Conservation (phyloP, 768 basidiomycete species). For the Amanita muscaria region DNA sequence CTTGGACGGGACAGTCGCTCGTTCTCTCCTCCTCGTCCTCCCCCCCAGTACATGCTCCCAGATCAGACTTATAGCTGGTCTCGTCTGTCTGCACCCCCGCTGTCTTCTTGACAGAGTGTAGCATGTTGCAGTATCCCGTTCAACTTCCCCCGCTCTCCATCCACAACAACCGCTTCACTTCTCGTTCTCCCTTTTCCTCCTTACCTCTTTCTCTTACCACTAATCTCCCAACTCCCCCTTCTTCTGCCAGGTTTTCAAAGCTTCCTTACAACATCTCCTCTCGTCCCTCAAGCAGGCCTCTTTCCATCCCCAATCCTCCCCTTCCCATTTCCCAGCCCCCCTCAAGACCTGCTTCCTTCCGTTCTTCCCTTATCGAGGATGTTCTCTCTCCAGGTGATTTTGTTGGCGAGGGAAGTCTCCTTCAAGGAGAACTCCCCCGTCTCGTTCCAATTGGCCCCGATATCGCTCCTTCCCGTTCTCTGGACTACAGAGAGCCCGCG, state of each 20-base stretch:
- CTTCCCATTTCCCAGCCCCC: conserved; percentile 20
- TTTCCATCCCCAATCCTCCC: conserved; percentile 19
- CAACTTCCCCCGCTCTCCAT: conserved; percentile 34
- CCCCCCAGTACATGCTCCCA: conserved; percentile 13
- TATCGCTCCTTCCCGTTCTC: conserved; percentile 20
- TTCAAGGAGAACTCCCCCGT: conserved; percentile 61
- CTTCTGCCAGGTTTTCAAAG: conserved; percentile 27
- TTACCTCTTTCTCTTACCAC: conserved; percentile 16
- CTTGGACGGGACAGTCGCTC: neutral
- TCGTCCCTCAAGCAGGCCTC: conserved; percentile 22
- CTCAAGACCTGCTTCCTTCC: conserved; percentile 25
- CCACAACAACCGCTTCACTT: conserved; percentile 27
- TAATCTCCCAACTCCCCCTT: conserved; percentile 25
- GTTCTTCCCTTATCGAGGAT: conserved; percentile 41
- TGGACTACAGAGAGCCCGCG: conserved; percentile 38
- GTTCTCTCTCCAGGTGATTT: conserved; percentile 66
- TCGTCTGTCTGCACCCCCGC: conserved; percentile 37
- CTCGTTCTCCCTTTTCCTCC: conserved; percentile 14
- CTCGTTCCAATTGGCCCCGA: conserved; percentile 42
- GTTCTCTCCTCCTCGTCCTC: conserved; percentile 4
- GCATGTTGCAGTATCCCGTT: conserved; percentile 55
- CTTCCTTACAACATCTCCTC: conserved; percentile 30
- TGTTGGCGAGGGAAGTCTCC: conserved; percentile 55
- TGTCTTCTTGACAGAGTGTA: conserved; percentile 18
- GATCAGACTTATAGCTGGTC: conserved; percentile 51